Evolutionary conservation across 164 flowering plant species (phyloP), one percentile per base, ranked within the genome.

Genomic region (Chloranthus sessilifolius): DNA sequence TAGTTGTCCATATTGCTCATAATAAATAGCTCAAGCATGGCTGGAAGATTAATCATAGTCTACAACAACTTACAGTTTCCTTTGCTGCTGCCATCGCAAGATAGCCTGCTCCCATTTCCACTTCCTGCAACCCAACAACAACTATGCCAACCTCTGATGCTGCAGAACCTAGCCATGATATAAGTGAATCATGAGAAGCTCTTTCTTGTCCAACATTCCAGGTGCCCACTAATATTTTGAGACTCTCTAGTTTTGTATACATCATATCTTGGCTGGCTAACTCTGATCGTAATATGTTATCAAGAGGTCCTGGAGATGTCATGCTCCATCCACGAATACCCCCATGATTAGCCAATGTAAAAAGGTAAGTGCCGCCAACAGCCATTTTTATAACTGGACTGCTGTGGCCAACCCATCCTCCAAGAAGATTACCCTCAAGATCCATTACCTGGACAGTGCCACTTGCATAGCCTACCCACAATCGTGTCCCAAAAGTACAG

Each of bases 121-220:
- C 95, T 74, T 94, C 99, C 62, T 94, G 99, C 69, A 88, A 73
- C 25, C 99, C 99, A 55, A 80, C 85, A 43, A 81, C 95, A 52
- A 94, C 67, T 45, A 94, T 82, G 36, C 83, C 95, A 69, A 76
- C 86, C 60, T 83, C 87, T 50, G 88, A 74, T 23, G 75, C 73
- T 10, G 68, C 82, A 63, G 88, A 81, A 56, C 94, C 91, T 35
- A 94, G 46, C 99, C 99, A 94, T n/a, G 83, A 44, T 41, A 71
- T 71, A 20, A 94, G 95, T 29, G 96, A 66, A 11, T 94, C 99
- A 31, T 62, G 78, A 37, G 82, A 68, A 25, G 97, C 78, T 67
- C 69, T 94, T 68, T 88, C 99, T 62, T 94, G 97, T 20, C 90
- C 99, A 55, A 89, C 97, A 79, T 94, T 94, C 99, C 97, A 94